Evolutionary conservation across 176 grass and related monocot genomes (phyloP).

Genomic region (barley (Hordeum vulgare)): DNA sequence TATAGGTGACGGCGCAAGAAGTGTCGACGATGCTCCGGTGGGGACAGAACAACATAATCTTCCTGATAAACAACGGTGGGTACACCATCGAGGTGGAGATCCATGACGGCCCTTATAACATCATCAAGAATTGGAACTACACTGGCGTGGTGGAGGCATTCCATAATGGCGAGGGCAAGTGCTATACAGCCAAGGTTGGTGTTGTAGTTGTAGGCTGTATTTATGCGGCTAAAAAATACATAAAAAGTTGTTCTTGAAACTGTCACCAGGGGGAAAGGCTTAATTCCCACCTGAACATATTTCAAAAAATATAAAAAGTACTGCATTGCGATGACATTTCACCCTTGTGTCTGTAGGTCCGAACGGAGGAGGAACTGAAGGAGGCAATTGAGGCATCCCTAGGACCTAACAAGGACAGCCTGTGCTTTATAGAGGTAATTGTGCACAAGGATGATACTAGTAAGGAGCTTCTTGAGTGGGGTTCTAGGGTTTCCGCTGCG

Average conservation of each 20-base stretch:
- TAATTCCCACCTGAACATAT: too few species aligned
- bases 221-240: neutral
- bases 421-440: slow-evolving; percentile 59
- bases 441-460: slow-evolving; percentile 58
- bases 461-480: slow-evolving; percentile 62
- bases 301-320: neutral
- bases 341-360: slow-evolving; percentile 8
- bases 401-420: slow-evolving; percentile 39
- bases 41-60: slow-evolving; percentile 43
- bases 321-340: neutral
- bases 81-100: slow-evolving; percentile 66
- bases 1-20: slow-evolving; percentile 45
- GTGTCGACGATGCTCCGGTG: slow-evolving; percentile 56
- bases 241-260: too few species aligned
- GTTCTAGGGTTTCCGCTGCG: slow-evolving; percentile 40
- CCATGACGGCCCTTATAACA: slow-evolving; percentile 55
- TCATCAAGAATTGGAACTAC: slow-evolving; percentile 65
- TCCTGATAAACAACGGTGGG: slow-evolving; percentile 61
- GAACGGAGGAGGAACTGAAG: slow-evolving; percentile 49
- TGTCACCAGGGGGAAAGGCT: too few species aligned
- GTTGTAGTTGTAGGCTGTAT: neutral
- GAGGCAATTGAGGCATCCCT: slow-evolving; percentile 17
- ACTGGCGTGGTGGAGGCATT: slow-evolving; percentile 43
- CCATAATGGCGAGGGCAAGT: slow-evolving; percentile 53
- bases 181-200: slow-evolving; percentile 43